Base-by-base conservation (phyloP, 768 basidiomycete genomes). In the Hydnomerulius pinastri region DNA sequence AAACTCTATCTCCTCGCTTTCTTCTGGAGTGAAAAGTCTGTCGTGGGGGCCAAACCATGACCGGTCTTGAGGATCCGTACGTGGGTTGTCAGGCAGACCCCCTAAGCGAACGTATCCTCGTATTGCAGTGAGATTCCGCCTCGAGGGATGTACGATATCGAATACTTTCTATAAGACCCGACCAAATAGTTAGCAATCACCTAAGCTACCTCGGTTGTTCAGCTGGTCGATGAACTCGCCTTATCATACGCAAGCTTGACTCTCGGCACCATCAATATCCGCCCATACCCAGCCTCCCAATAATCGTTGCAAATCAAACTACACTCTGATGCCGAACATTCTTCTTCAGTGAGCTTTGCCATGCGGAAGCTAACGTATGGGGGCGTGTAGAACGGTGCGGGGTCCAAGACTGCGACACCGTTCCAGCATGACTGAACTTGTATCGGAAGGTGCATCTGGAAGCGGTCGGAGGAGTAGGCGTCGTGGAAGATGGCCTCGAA, bases 401-500 rank as follows among this genome's bases (percentile, higher is more conserved):
- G 94, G 65, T 98, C 97, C 46, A 98, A 79, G 7, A 99, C 75
- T 28, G 96, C 95, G 59, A 98, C 87, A 15, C 97, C 97, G 66
- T 98, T 99, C 97, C 97, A 98, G 71, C 96, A 99, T 4, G 89
- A 87, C 73, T 98, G 96, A 21, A 98, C 92, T 66, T 99, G 97
- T 18, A 98, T 74, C 0, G 97, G 96, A 1, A 99, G 78, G 67
- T 99, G 96, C 35, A 80, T 75, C 67, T 92, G 90, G 82, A 95
- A 99, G 25, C 93, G 83, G 37, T 82, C 75, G 11, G 84, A 80
- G 2, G 89, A 90, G 21, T 82, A 71, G 5, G 77, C 66, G 62
- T 98, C 86, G 65, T 92, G 94, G 79, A 99, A 97, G 54, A 99
- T 86, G 51, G 78, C 70, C 68, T 98, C 96, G 58, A 99, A 99